These are phyloP conservation scores for Phytophthora syringae DNA, from an alignment of 352 stramenopile species.

Conservation along the genomic window DNA sequence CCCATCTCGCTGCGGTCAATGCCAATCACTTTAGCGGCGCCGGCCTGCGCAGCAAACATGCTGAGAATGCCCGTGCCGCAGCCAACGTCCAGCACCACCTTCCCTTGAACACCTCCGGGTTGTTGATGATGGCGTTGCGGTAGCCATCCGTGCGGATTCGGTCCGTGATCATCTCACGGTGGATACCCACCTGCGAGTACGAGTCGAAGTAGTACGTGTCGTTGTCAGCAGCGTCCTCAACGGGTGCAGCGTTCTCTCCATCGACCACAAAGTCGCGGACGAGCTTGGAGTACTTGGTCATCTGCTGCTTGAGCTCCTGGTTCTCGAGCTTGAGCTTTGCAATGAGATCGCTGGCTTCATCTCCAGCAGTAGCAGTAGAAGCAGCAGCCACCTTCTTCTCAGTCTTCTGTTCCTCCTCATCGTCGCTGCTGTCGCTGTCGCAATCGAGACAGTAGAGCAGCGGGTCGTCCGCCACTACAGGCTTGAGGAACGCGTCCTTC, in stretches of 20 bases:
- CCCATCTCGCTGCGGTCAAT: slow-evolving; percentile 97
- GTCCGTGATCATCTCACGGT: slow-evolving; percentile 95
- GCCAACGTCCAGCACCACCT: slow-evolving; percentile 97
- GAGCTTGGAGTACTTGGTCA: slow-evolving; percentile 76
- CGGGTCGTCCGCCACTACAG: slow-evolving; percentile 77
- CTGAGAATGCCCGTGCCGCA: slow-evolving; percentile 98
- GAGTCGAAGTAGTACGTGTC: slow-evolving; percentile 98
- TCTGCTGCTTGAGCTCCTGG: slow-evolving; percentile 74
- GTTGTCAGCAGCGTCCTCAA: slow-evolving; percentile 62
- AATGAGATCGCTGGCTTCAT: slow-evolving; percentile 34
- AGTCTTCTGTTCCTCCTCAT: slow-evolving; percentile 53
- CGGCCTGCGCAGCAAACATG: slow-evolving; percentile 96
- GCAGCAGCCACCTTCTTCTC: slow-evolving; percentile 17
- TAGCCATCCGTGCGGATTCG: slow-evolving; percentile 96
- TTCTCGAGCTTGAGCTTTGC: slow-evolving; percentile 68
- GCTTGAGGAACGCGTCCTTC: slow-evolving; percentile 78
- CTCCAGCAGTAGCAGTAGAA: slow-evolving; percentile 1
- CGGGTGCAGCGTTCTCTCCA: slow-evolving; percentile 42
- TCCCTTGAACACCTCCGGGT: slow-evolving; percentile 96
- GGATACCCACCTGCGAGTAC: slow-evolving; percentile 98
- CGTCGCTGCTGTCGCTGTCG: slow-evolving; percentile 60
- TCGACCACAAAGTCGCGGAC: slow-evolving; percentile 76
- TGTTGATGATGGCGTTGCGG: slow-evolving; percentile 98
- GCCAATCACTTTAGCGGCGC: slow-evolving; percentile 91
- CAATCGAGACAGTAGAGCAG: slow-evolving; percentile 85